A percentile compares a stretch with the other conserved stretches of the same genome.
phyloP scores from a whole-genome alignment of 371 early-diverging fungal species.

The Mucor plumbeus region DNA sequence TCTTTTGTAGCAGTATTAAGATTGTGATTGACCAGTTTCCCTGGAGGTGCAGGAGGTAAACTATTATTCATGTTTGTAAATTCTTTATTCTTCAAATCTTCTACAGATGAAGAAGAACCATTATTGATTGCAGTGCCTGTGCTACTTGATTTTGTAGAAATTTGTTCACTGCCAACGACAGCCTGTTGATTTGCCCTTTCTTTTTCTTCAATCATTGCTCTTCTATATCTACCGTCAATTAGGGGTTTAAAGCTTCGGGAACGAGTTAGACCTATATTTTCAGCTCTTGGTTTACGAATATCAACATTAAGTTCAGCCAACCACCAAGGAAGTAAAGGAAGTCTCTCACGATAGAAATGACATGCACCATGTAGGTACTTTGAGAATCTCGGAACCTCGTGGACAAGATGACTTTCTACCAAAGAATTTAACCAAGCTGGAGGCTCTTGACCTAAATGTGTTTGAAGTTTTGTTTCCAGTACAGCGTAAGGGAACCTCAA shows the following conservation, averaged over 20 bases:
- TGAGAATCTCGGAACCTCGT: conserved; percentile 96
- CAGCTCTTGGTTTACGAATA: conserved; percentile 58
- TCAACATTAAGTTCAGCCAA: conserved; percentile 60
- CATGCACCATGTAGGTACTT: conserved; percentile 95
- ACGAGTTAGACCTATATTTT: conserved; percentile 49
- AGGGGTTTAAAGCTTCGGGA: conserved; percentile 54
- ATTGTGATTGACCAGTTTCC: conserved; percentile 15
- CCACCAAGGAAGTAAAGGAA: conserved; percentile 54
- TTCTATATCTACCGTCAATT: conserved; percentile 51
- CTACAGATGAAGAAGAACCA: conserved; percentile 65
- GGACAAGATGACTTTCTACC: conserved; percentile 84
- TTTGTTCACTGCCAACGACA: conserved; percentile 14
- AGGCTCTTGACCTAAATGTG: conserved; percentile 79
- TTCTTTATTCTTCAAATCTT: conserved; percentile 39
- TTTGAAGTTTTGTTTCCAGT: conserved; percentile 94
- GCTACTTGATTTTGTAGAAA: conserved; percentile 1
- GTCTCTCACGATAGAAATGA: conserved; percentile 39
- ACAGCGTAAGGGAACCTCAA: conserved; percentile 59
- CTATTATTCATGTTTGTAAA: not conserved
- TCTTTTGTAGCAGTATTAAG: conserved; percentile 42
- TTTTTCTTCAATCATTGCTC: conserved; percentile 44
- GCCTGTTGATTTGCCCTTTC: conserved; percentile 25
- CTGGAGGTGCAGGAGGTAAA: conserved; percentile 9
- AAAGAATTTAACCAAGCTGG: conserved; percentile 93
- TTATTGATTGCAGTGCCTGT: conserved; percentile 10